Percentiles rank a stretch among this genome's conserved stretches.
Evolutionary conservation across 345 rosid species (phyloP).

Genomic region (Syzygium aqueum): DNA sequence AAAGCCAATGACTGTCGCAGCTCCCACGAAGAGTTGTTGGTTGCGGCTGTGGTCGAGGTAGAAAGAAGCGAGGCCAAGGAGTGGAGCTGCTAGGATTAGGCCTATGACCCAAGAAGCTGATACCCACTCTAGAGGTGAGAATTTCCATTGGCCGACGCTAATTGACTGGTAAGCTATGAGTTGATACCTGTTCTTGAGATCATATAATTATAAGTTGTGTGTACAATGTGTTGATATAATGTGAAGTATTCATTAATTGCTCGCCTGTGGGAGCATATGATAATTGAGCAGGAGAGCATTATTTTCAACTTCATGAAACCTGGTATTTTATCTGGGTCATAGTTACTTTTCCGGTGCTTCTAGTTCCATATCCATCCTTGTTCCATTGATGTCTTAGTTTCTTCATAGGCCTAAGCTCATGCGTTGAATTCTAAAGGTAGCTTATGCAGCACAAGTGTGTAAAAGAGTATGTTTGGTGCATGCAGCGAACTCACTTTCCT

Average conservation of each 20-base stretch:
- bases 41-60: constrained; percentile 28
- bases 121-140: constrained; percentile 50
- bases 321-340: not conserved
- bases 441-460: not conserved
- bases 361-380: not conserved
- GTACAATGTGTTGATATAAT: not conserved
- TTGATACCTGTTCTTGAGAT: constrained; percentile 23
- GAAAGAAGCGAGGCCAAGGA: constrained; percentile 16
- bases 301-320: not conserved
- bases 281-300: not conserved
- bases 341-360: not conserved
- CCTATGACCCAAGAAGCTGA: constrained; percentile 53
- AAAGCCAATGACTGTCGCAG: constrained; percentile 39
- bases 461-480: not conserved
- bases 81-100: constrained; percentile 25
- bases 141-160: constrained; percentile 3
- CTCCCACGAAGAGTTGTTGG: constrained; percentile 25
- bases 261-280: not conserved
- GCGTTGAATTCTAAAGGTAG: too few species aligned
- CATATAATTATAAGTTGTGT: not conserved
- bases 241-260: not conserved
- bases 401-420: not conserved
- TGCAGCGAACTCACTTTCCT: not conserved
- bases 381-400: not conserved
- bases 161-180: constrained; percentile 13